These are phyloP conservation scores for Lumnitzera littorea DNA, from an alignment of 345 rosid species.

Conservation along the genomic window DNA sequence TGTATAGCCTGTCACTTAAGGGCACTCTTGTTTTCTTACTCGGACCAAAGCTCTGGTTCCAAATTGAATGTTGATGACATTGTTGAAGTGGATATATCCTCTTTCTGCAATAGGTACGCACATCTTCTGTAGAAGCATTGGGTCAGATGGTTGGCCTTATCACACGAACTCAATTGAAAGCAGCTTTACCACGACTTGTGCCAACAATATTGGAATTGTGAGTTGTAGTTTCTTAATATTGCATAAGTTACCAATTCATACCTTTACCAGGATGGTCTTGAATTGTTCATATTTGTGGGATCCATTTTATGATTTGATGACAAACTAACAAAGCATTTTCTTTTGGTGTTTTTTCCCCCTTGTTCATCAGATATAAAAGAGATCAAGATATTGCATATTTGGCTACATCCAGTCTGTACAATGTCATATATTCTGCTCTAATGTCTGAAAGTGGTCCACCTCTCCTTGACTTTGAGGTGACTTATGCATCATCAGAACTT, in stretches of 20 bases:
- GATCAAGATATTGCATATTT: constrained; percentile 77
- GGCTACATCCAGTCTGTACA: constrained; percentile 81
- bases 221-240: constrained; percentile 17
- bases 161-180: constrained; percentile 70
- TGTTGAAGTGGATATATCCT: constrained; percentile 5
- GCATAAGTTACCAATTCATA: no score
- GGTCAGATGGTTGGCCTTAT: constrained; percentile 98
- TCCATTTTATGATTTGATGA: no score
- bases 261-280: no score
- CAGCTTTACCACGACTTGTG: constrained; percentile 86
- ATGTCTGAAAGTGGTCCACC: constrained; percentile 95
- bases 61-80: no score
- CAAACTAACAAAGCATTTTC: not conserved
- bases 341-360: constrained; percentile 1
- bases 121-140: constrained; percentile 85
- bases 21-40: no score
- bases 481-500: not conserved
- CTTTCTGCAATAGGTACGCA: constrained; percentile 58
- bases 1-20: no score
- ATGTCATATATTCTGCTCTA: constrained; percentile 64
- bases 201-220: constrained; percentile 88
- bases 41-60: no score
- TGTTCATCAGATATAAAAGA: constrained; percentile 58
- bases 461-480: constrained; percentile 94
- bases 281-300: no score